Evolutionary conservation across 208 protist species (phyloP), one percentile per base, ranked within the genome.

Genomic region (Phytomonas francai): DNA sequence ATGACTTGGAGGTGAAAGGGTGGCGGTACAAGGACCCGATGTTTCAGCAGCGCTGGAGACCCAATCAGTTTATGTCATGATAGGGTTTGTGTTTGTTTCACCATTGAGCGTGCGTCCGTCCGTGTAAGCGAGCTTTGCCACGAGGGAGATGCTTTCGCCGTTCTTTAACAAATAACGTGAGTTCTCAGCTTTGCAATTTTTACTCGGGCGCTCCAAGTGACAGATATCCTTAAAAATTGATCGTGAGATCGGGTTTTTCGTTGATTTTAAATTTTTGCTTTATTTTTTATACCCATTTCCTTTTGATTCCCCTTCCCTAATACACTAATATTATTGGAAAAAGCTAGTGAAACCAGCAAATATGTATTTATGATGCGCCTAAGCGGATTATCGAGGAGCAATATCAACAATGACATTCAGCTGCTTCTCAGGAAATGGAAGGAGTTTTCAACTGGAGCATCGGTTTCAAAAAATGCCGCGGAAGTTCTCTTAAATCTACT

Each of bases 11-110:
- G 56, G 62, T 73, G 22, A 73, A 34, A n/a, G 79, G 84, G 11
- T 94, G 85, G 80, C 77, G 77, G 56, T 94, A 93, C 75, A 91
- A 74, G 72, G 87, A 93, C 62, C 91, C 86, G 9, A 76, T 76
- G 63, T 94, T 94, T 74, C 79, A 94, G 72, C 78, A 78, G 14
- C 85, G 91, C 51, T 96, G 91, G 91, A 74, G 60, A 57, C 85
- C 91, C 9, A 96, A 93, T 71, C 78, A 93, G 70, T 96, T 96
- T 63, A 88, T 96, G 76, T 57, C 62, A 9, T 94, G 81, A 72
- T 14, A 0, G 14, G 29, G 8, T 36, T 36, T 36, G 5, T 8
- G 33, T 36, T 36, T 36, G 33, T 8, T 36, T 36, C 8, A 11
- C 31, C n/a, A 25, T 42, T 49, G 16, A 54, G 57, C 61, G 12